These are phyloP conservation scores for Sordaria brevicollis DNA, from an alignment of 495 filamentous ascomycete genomes.

Conservation along the genomic window DNA sequence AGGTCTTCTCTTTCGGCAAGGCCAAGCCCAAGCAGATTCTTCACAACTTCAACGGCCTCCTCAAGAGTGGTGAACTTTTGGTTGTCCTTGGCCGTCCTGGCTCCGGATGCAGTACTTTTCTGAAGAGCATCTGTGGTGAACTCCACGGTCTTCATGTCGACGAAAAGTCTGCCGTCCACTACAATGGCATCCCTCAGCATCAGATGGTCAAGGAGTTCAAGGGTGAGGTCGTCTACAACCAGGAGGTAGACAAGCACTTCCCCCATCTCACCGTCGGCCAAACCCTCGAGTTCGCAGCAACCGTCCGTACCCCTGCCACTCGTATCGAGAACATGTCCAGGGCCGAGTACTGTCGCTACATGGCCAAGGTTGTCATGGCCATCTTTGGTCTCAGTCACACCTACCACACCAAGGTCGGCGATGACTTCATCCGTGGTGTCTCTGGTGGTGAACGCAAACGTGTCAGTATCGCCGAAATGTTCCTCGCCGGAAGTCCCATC, in stretches of 20 bases:
- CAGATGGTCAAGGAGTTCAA: conserved; percentile 48
- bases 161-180: conserved; percentile 36
- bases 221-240: conserved; percentile 52
- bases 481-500: conserved; percentile 35
- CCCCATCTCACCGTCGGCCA: conserved; percentile 57
- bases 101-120: conserved; percentile 43
- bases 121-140: conserved; percentile 64
- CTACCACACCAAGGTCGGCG: conserved; percentile 69
- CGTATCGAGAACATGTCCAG: conserved; percentile 51
- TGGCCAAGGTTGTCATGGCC: conserved; percentile 61
- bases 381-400: conserved; percentile 54
- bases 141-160: conserved; percentile 41
- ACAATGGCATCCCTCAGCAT: conserved; percentile 38
- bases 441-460: conserved; percentile 49
- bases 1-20: conserved; percentile 28
- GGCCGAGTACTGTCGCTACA: conserved; percentile 52
- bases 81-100: conserved; percentile 71
- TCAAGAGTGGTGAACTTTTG: conserved; percentile 69
- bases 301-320: conserved; percentile 59
- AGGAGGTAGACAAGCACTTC: conserved; percentile 51
- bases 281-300: conserved; percentile 52
- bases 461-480: conserved; percentile 43
- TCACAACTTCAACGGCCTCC: conserved; percentile 59
- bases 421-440: conserved; percentile 66
- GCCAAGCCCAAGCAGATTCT: conserved; percentile 45